Evolutionary conservation across 2,329 filamentous ascomycete genomes (phyloP), one percentile per base, ranked within the genome.

Genomic region (Aspergillus udagawae): DNA sequence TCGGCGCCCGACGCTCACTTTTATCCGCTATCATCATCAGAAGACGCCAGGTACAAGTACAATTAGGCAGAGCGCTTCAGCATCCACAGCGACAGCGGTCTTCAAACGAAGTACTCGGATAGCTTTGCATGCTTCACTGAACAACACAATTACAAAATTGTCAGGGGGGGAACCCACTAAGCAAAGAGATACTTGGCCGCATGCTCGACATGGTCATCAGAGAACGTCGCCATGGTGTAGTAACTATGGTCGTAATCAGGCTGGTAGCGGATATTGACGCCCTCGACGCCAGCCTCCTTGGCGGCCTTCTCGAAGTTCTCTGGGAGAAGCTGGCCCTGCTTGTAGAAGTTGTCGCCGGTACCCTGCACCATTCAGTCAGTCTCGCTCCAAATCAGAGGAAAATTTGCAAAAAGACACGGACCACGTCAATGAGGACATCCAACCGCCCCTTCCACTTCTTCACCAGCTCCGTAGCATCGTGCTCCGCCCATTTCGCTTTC

Each of bases 241-340:
- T 99, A 99, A 61, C 91, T 96, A 78, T 99, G 94, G 74, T 99
- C 94, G 72, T 99, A 97, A 60, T 87, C 92, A 78, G 90, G 70
- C 73, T 96, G 93, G 80, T 93, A 94, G 68, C 93, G 85, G 62
- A 97, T 77, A 54, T 85, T 85, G 61, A 97, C 78, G 9, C 89
- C 90, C 58, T 81, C 78, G 53, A 91, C 82, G 21, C 91, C 91
- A 27, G 86, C 84, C 63, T 89, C 86, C 77, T 90, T 87, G 58
- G 87, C 91, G 12, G 90, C 92, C 67, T 86, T 83, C 63, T 89
- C 85, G 53, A 99, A 86, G 76, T 97, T 97, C 82, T 99, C 94
- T 0, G 93, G 94, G 45, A 97, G 83, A 56, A 99, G 82, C 77
- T 99, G 94, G 49, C 86, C 85, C 74, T 95, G 87, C 80, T 96